Evolutionary conservation across 2,329 filamentous ascomycete genomes (phyloP).

Genomic region (Cladosporium austrohemisphaericum): DNA sequence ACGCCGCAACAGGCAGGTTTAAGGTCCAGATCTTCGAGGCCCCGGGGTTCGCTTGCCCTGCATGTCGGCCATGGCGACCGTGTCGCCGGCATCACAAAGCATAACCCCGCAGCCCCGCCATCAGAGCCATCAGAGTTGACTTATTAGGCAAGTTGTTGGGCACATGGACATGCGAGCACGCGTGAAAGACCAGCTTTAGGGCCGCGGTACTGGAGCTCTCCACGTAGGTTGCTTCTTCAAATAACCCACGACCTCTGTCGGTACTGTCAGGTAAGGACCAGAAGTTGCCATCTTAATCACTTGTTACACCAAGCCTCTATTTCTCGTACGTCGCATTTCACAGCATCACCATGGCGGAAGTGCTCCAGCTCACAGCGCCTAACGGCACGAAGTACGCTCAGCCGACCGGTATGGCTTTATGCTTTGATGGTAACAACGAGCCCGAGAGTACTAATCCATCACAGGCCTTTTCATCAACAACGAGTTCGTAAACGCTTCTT

Average conservation of each 20-base stretch:
- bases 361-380: slow-evolving; percentile 65
- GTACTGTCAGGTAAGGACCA: neutral
- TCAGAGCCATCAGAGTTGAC: slow-evolving; percentile 2
- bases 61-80: slow-evolving; percentile 3
- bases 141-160: slow-evolving; percentile 13
- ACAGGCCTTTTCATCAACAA: slow-evolving; percentile 16
- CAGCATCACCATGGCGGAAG: slow-evolving; percentile 7
- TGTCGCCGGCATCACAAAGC: slow-evolving; percentile 2
- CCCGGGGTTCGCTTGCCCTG: slow-evolving; percentile 4
- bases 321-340: neutral
- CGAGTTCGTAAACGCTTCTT: slow-evolving; percentile 10
- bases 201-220: slow-evolving; percentile 4
- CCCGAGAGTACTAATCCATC: no score
- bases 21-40: neutral
- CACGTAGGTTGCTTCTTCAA: neutral
- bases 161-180: neutral
- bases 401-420: slow-evolving; percentile 49
- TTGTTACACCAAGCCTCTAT: neutral
- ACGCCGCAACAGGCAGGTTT: slow-evolving; percentile 6
- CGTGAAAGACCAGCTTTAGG: neutral
- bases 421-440: neutral
- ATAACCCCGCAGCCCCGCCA: slow-evolving; percentile 13
- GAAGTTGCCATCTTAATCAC: neutral
- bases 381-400: slow-evolving; percentile 69
- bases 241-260: neutral